These are phyloP conservation scores for Besnoitia besnoiti DNA, from an alignment of 169 alveolate species.

Conservation along the genomic window DNA sequence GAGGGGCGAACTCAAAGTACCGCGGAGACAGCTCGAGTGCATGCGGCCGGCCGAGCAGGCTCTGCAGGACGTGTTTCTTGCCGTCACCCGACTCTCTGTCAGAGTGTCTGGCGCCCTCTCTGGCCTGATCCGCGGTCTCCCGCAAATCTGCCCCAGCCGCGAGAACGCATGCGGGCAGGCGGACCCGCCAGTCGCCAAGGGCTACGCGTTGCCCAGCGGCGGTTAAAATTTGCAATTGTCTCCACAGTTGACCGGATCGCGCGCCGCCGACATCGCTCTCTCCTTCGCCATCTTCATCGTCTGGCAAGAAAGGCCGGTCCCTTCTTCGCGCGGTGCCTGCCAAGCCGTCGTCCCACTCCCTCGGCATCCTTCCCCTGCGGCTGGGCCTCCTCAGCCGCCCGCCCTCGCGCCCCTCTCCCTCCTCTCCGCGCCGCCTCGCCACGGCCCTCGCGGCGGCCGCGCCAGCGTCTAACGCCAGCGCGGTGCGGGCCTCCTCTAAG, in stretches of 20 bases:
- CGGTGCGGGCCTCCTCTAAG: background rate
- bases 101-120: too few relatives aligned
- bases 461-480: background rate
- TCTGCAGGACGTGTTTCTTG: background rate
- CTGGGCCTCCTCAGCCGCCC: background rate
- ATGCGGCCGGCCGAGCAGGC: background rate
- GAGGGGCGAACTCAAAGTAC: background rate
- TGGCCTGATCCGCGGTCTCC: background rate
- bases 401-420: background rate
- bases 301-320: background rate
- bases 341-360: background rate
- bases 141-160: background rate
- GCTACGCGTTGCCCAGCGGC: background rate
- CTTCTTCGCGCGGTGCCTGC: background rate
- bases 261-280: background rate
- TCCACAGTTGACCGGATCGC: background rate
- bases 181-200: conserved; percentile 8
- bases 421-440: background rate
- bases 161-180: background rate
- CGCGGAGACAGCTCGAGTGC: background rate
- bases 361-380: background rate
- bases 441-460: background rate
- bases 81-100: too few relatives aligned
- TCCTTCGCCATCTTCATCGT: background rate
- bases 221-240: background rate